A percentile compares a stretch with the other conserved stretches of the same genome.
phyloP scores from a whole-genome alignment of 306 rosid species.

The Comarum palustre region DNA sequence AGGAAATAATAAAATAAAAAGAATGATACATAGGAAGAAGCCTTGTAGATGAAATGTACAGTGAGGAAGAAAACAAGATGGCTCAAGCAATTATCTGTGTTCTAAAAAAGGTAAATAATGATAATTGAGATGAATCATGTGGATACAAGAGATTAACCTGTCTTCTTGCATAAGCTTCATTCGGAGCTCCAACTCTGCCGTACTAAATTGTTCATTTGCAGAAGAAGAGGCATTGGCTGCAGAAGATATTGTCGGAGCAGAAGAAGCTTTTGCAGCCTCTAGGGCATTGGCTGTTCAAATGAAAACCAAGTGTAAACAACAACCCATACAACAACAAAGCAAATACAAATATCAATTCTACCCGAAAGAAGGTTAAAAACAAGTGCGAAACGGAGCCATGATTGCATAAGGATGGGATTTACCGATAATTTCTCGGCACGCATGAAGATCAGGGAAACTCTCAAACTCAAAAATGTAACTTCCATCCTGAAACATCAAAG shows the following conservation, averaged over 20 bases:
- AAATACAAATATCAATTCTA: not conserved
- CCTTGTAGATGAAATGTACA: not conserved
- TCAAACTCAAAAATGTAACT: conserved; percentile 85
- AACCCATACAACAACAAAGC: conserved; percentile 4
- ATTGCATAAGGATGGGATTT: conserved; percentile 24
- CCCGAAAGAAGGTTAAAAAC: conserved; percentile 7
- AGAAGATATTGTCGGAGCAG: not conserved
- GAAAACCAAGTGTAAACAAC: conserved; percentile 21
- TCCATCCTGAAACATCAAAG: conserved; percentile 54
- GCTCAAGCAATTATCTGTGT: not conserved
- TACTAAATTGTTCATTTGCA: conserved; percentile 65
- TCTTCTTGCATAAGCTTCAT: conserved; percentile 79
- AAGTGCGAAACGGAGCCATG: conserved; percentile 8
- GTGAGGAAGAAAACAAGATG: conserved; percentile 13
- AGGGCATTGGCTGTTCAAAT: conserved; percentile 59
- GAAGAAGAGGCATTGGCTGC: conserved; percentile 24
- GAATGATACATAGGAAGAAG: not conserved
- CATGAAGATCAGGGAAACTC: conserved; percentile 72
- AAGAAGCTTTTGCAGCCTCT: conserved; percentile 45
- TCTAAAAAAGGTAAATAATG: not conserved
- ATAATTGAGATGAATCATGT: conserved; percentile 1
- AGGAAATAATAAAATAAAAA: not conserved
- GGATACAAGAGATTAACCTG: conserved; percentile 47
- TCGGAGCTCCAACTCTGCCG: conserved; percentile 69
- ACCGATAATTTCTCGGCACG: conserved; percentile 81